phyloP scores from a whole-genome alignment of 2,329 filamentous ascomycete species.

The Monosporascus sp. region DNA sequence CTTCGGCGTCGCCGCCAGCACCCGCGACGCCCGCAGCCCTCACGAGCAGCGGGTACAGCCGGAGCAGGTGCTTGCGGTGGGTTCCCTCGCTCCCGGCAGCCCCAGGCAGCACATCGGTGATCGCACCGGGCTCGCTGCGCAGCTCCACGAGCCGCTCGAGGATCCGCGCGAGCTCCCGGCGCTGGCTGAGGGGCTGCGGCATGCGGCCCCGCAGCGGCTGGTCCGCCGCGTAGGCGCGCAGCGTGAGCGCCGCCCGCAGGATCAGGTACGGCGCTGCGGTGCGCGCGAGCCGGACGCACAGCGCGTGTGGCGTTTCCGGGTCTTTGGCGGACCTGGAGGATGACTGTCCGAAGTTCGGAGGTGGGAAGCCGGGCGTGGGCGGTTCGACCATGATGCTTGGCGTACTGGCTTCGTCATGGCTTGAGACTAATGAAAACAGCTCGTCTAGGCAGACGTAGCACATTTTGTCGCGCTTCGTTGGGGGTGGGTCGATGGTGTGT shows the following conservation, averaged over 20 bases:
- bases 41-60: slow-evolving; percentile 73
- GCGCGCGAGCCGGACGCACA: slow-evolving; percentile 60
- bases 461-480: slow-evolving; percentile 64
- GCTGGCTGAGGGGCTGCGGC: slow-evolving; percentile 79
- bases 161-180: slow-evolving; percentile 70
- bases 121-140: slow-evolving; percentile 63
- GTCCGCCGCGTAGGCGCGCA: slow-evolving; percentile 85
- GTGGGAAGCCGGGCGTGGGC: slow-evolving; percentile 38
- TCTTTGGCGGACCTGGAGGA: slow-evolving; percentile 9
- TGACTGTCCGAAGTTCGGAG: slow-evolving; percentile 12
- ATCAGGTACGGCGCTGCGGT: slow-evolving; percentile 77
- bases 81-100: slow-evolving; percentile 38
- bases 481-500: slow-evolving; percentile 62
- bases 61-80: slow-evolving; percentile 66
- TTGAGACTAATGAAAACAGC: slow-evolving; percentile 63
- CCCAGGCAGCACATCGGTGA: slow-evolving; percentile 51
- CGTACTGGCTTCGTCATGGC: slow-evolving; percentile 34
- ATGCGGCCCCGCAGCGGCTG: slow-evolving; percentile 84
- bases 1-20: slow-evolving; percentile 52
- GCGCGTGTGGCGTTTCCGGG: slow-evolving; percentile 24
- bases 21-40: slow-evolving; percentile 55
- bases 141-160: slow-evolving; percentile 62
- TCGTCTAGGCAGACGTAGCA: slow-evolving; percentile 76
- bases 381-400: slow-evolving; percentile 36
- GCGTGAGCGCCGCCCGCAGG: slow-evolving; percentile 69